Evolutionary conservation across 352 stramenopile genomes (phyloP).

Genomic region (Pythium dissotocum): DNA sequence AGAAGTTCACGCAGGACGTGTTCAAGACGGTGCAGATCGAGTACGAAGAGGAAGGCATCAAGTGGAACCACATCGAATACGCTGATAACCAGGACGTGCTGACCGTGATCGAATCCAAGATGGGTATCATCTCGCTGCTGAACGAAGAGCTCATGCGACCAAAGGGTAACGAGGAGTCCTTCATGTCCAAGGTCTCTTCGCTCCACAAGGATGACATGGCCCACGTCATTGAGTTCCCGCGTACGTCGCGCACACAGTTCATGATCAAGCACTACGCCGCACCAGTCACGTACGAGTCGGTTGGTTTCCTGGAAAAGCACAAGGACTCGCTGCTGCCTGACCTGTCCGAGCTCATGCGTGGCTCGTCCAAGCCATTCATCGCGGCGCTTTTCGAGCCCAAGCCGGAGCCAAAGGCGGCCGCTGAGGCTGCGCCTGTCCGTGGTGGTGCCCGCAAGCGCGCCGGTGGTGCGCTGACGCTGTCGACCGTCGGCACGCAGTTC

Average conservation of each 20-base stretch:
- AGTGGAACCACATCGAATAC: constrained; percentile 91
- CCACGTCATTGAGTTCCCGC: constrained; percentile 82
- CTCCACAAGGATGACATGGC: constrained; percentile 86
- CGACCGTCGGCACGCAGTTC: constrained; percentile 91
- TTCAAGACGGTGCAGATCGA: constrained; percentile 94
- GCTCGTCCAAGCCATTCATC: constrained; percentile 71
- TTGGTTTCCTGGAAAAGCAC: constrained; percentile 96
- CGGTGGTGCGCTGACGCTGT: constrained; percentile 62
- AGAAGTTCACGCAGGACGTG: constrained; percentile 89
- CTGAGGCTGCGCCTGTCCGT: constrained; percentile 30
- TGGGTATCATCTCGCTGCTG: constrained; percentile 89
- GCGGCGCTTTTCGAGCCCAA: constrained; percentile 76
- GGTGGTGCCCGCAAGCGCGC: constrained; percentile 50
- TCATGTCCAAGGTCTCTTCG: constrained; percentile 83
- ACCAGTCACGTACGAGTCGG: constrained; percentile 91
- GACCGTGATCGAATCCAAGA: constrained; percentile 82
- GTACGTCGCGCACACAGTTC: constrained; percentile 90
- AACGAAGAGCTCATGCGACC: constrained; percentile 91
- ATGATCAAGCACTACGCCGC: constrained; percentile 95
- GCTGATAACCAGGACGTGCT: constrained; percentile 90
- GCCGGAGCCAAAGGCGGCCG: constrained; percentile 41
- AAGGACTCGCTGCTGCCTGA: constrained; percentile 94
- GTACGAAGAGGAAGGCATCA: constrained; percentile 94
- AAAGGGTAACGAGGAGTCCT: constrained; percentile 84
- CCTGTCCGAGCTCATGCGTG: constrained; percentile 88